phyloP scores from a whole-genome alignment of 176 grass and related monocot species.

The Eleusine coracana region DNA sequence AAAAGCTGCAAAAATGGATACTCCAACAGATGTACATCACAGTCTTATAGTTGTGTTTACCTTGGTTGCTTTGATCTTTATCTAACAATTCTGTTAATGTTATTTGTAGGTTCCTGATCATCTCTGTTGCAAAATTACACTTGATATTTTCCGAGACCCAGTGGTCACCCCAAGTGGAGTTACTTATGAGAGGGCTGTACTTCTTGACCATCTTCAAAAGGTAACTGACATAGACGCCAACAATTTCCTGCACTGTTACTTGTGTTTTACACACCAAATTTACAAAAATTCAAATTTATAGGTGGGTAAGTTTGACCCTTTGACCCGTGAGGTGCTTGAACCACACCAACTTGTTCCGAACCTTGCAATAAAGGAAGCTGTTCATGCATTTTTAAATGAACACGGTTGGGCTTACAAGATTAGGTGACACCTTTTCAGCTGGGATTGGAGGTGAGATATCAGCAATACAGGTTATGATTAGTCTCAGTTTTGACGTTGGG shows the following conservation, averaged over 20 bases:
- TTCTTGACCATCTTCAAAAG: conserved; percentile 87
- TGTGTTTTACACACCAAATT: neutral
- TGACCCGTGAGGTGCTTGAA: conserved; percentile 67
- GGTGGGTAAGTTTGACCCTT: conserved; percentile 93
- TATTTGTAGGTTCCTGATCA: conserved; percentile 83
- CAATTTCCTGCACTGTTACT: neutral
- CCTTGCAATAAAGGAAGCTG: conserved; percentile 87
- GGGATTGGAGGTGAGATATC: conserved; percentile 31
- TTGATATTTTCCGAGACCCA: conserved; percentile 82
- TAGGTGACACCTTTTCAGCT: conserved; percentile 42
- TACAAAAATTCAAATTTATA: conserved; percentile 33
- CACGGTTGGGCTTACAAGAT: conserved; percentile 92
- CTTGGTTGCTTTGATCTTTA: neutral
- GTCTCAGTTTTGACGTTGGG: neutral
- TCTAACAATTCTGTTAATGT: neutral
- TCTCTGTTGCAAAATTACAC: conserved; percentile 96
- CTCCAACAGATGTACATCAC: conserved; percentile 63
- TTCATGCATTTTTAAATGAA: conserved; percentile 78
- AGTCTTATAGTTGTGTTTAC: neutral
- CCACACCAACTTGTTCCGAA: conserved; percentile 83
- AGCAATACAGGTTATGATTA: conserved; percentile 26
- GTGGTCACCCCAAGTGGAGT: conserved; percentile 89
- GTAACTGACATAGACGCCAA: conserved; percentile 8
- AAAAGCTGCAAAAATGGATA: conserved; percentile 58
- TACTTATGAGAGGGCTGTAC: conserved; percentile 77